A percentile compares a stretch with the other conserved stretches of the same genome.
These are phyloP conservation scores for Chrysoporthe puriensis DNA, from an alignment of 2,329 filamentous ascomycete species.

Conservation along the genomic window DNA sequence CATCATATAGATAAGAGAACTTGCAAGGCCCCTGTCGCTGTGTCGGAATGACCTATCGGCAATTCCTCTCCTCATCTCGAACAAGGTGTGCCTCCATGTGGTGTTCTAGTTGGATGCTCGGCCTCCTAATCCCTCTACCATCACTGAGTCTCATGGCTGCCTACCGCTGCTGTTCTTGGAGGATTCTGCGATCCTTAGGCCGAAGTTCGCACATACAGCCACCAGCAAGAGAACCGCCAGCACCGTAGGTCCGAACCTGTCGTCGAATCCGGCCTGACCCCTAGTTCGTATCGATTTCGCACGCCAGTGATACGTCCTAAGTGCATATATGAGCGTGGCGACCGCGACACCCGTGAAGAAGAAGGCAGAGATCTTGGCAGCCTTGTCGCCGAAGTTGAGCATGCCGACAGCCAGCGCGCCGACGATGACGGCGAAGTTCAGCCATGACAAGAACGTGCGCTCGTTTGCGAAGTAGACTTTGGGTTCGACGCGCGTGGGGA, in stretches of 20 bases:
- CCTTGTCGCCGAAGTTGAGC: conserved; percentile 94
- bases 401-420: conserved; percentile 95
- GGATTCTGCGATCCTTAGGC: conserved; percentile 69
- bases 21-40: background rate
- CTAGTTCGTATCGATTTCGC: conserved; percentile 89
- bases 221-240: conserved; percentile 83
- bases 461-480: conserved; percentile 99
- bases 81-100: background rate
- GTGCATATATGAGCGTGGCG: conserved; percentile 91
- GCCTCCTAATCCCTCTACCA: background rate
- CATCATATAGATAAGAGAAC: background rate
- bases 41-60: background rate
- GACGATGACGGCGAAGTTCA: conserved; percentile 99
- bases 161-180: conserved; percentile 35
- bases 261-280: conserved; percentile 95
- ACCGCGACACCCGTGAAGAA: conserved; percentile 95
- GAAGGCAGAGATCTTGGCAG: conserved; percentile 91
- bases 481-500: conserved; percentile 95
- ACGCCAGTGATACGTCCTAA: conserved; percentile 96
- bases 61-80: background rate
- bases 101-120: background rate
- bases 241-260: conserved; percentile 90
- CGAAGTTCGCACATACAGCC: conserved; percentile 95
- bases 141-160: conserved; percentile 2
- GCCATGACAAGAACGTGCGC: conserved; percentile 98